Evolutionary conservation across 441 rosid species (phyloP), one percentile per base, ranked within the genome.

Genomic region (Populus hybrid): DNA sequence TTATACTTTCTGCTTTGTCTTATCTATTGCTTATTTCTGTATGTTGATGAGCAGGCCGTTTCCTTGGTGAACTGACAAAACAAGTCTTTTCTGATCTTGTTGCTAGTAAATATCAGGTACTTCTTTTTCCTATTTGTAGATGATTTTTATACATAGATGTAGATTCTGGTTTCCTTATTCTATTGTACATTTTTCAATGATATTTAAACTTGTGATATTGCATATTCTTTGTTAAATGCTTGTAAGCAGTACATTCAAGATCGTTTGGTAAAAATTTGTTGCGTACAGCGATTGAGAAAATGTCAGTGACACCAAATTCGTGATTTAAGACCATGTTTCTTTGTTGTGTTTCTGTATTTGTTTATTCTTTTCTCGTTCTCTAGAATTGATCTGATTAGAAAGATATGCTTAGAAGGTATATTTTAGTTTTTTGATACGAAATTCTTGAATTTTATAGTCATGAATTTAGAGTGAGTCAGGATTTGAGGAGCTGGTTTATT

Each of bases 61-160:
- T 97, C 82, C 95, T 97, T 70, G 99, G 81, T 80, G 98, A 93
- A 92, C 81, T 97, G 82, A 97, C 99, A 2, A 92, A 89, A 86
- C 92, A 97, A 86, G 99, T 97, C 5, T 91, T 97, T 83, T 82
- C 88, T 63, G 98, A 97, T 86, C 99, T 97, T 32, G 86, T 69
- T 82, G 96, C 99, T 57, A 94, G 99, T 85, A 97, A 97, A 88
- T 97, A 89, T 86, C 99, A 94, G 98, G 99, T 92, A 76, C 69
- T 70, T 30, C 42, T 36, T 77, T 71, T 10, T 74, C 71, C 36
- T 26, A 36, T 65, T 72, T 8, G 12, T 74, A 30, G 61, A 23
- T 71, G 64, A 73, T 24, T 16, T 68, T 42, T 20, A 23, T 71
- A 57, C 38, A 57, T 38, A 10, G 38, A 11, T 65, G 21, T 20